phyloP scores from a whole-genome alignment of 2,329 filamentous ascomycete genomes.

The Ophiostoma sp. region DNA sequence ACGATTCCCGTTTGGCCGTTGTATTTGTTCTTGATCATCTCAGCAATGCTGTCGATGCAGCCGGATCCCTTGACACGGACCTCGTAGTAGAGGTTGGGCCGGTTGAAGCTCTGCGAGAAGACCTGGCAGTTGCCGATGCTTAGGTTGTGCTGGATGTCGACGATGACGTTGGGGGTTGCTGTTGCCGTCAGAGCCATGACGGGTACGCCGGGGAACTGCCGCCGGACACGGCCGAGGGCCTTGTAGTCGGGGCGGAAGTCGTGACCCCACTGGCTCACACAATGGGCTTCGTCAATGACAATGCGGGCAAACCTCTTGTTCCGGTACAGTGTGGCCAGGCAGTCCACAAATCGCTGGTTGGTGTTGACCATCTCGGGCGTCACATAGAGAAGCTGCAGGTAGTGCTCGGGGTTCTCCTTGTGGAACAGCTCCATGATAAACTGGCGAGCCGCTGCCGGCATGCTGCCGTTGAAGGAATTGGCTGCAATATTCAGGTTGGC shows the following conservation, averaged over 20 bases:
- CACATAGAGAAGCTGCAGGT: slow-evolving; percentile 86
- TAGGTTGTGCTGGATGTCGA: slow-evolving; percentile 91
- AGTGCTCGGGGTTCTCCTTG: slow-evolving; percentile 66
- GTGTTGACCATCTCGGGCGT: slow-evolving; percentile 96
- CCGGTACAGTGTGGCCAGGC: slow-evolving; percentile 66
- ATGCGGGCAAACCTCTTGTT: slow-evolving; percentile 78
- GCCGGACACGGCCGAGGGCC: slow-evolving; percentile 71
- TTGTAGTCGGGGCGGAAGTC: slow-evolving; percentile 98
- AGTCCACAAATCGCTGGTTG: slow-evolving; percentile 66
- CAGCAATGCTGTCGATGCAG: slow-evolving; percentile 54
- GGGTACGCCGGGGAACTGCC: slow-evolving; percentile 74
- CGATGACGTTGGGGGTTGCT: slow-evolving; percentile 87
- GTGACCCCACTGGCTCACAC: slow-evolving; percentile 98
- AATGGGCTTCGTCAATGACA: slow-evolving; percentile 98
- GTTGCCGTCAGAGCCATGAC: slow-evolving; percentile 96
- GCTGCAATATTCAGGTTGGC: slow-evolving; percentile 74
- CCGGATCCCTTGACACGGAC: slow-evolving; percentile 70
- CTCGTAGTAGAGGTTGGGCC: slow-evolving; percentile 91
- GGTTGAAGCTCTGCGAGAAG: slow-evolving; percentile 93
- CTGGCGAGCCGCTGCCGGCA: slow-evolving; percentile 60
- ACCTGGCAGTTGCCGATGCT: slow-evolving; percentile 74
- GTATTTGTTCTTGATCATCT: slow-evolving; percentile 71
- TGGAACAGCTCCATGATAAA: slow-evolving; percentile 66
- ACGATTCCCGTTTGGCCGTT: slow-evolving; percentile 79
- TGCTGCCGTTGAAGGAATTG: slow-evolving; percentile 77